phyloP scores from a whole-genome alignment of 2,329 filamentous ascomycete genomes.

The Aspergillus oerlinghausenensis region DNA sequence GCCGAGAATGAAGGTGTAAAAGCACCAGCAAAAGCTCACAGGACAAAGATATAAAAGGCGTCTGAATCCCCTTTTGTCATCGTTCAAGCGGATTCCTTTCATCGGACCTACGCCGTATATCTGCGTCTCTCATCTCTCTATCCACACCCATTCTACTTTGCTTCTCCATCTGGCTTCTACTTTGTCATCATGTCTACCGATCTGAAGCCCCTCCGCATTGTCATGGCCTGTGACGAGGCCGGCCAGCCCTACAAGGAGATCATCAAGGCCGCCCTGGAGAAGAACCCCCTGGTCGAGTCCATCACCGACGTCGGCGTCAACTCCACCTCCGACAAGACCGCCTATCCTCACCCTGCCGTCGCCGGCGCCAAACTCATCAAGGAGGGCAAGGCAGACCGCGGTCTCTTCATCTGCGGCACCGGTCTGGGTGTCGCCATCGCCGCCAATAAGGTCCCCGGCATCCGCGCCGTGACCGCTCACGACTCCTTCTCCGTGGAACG shows the following conservation, averaged over 20 bases:
- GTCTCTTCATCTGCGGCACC: slow-evolving; percentile 75
- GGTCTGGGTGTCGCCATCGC: slow-evolving; percentile 81
- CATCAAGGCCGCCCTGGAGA: slow-evolving; percentile 68
- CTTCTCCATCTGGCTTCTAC: background rate
- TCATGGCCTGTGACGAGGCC: slow-evolving; percentile 65
- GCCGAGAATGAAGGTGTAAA: too few species aligned
- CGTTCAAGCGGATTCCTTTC: background rate
- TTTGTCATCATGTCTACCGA: slow-evolving; percentile 27
- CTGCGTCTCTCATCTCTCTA: background rate
- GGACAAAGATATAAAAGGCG: too few species aligned
- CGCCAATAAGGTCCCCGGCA: slow-evolving; percentile 83
- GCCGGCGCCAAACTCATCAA: slow-evolving; percentile 58
- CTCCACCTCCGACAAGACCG: slow-evolving; percentile 65
- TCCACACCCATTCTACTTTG: background rate
- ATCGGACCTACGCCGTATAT: background rate
- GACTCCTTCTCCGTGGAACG: slow-evolving; percentile 81
- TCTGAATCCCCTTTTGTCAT: background rate
- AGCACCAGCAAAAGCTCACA: too few species aligned
- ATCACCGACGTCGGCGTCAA: slow-evolving; percentile 72
- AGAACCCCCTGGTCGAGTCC: slow-evolving; percentile 61
- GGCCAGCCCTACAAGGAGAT: slow-evolving; percentile 74
- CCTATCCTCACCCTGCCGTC: slow-evolving; percentile 75
- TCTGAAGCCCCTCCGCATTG: slow-evolving; percentile 51
- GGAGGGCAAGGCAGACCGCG: slow-evolving; percentile 62
- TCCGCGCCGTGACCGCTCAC: slow-evolving; percentile 84